Evolutionary conservation across 2,329 filamentous ascomycete species (phyloP), one percentile per base, ranked within the genome.

Genomic region (Sordariomycetes sp.): DNA sequence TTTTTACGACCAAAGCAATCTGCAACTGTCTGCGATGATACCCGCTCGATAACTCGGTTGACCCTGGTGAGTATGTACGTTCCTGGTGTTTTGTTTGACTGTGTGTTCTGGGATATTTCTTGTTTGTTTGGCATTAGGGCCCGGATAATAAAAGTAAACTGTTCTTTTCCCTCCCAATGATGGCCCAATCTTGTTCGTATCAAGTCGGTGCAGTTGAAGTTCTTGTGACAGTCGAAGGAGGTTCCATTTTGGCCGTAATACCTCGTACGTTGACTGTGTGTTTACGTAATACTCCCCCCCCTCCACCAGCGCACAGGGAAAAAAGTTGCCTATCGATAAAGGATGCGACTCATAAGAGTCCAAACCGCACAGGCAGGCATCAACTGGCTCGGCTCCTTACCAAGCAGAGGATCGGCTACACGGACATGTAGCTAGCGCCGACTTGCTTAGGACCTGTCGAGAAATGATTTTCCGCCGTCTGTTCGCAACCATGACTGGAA

Each of bases 401-500:
- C 22, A 50, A 50, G 46, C 40, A 14, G 40, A 46, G 40, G 16
- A n/a, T n/a, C n/a, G 40, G 46, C 20, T 24, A 11, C 37, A 14
- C 14, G 14, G 18, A 43, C 37, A 43, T 43, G 37, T 43, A 43
- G 18, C 46, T 6, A 22, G 46, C 46, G 20, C 20, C 20, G 22
- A 24, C 22, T 57, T n/a, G 24, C n/a, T 51, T 43, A 16, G 32
- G 14, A 32, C 16, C 28, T 20, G n/a, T 25, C 34, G 8, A 34
- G 55, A 32, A 46, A 52, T 52, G 55, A 43, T 43, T 22, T 52
- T 53, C 8, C 55, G 55, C 16, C 55, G 55, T 14, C 48, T 57
- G 16, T 37, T 57, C 28, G 40, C 55, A 50, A 52, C 55, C 46
- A 57, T 57, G 55, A 20, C 55, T 8, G 55, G 28, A 52, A 51